Percentiles rank a stretch among this genome's conserved stretches.
Evolutionary conservation across 2,329 filamentous ascomycete species (phyloP).

Genomic region (Epichloe elymi): DNA sequence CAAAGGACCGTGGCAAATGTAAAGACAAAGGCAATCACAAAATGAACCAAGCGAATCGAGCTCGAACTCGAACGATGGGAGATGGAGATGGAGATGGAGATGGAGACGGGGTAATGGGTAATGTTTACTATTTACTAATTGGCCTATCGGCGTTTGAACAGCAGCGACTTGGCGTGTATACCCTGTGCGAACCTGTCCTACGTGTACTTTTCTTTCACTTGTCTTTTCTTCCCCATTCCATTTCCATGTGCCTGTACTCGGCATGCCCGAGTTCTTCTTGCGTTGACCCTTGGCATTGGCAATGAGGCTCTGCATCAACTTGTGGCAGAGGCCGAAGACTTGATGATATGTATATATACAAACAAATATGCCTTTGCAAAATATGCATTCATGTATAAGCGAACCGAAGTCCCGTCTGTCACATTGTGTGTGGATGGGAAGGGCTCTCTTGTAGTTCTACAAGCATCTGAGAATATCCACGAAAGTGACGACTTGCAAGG

Average conservation of each 20-base stretch:
- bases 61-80: too few species aligned
- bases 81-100: background rate
- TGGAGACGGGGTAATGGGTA: background rate
- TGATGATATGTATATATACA: background rate
- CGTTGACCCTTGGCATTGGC: too few species aligned
- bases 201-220: too few species aligned
- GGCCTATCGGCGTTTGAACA: background rate
- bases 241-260: background rate
- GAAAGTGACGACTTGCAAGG: too few species aligned
- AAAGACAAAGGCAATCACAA: background rate
- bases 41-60: too few species aligned
- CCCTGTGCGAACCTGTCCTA: background rate
- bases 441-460: too few species aligned
- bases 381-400: too few species aligned
- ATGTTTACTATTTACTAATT: background rate
- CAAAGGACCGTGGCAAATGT: slow-evolving; percentile 16
- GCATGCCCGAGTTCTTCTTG: background rate
- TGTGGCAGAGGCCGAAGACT: background rate
- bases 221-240: too few species aligned
- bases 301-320: background rate
- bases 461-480: too few species aligned
- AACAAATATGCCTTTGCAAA: too few species aligned
- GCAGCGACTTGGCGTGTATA: background rate
- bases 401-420: too few species aligned
- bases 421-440: too few species aligned